Conservation (phyloP, 768 basidiomycete species). For the Coprinopsis sp. region DNA sequence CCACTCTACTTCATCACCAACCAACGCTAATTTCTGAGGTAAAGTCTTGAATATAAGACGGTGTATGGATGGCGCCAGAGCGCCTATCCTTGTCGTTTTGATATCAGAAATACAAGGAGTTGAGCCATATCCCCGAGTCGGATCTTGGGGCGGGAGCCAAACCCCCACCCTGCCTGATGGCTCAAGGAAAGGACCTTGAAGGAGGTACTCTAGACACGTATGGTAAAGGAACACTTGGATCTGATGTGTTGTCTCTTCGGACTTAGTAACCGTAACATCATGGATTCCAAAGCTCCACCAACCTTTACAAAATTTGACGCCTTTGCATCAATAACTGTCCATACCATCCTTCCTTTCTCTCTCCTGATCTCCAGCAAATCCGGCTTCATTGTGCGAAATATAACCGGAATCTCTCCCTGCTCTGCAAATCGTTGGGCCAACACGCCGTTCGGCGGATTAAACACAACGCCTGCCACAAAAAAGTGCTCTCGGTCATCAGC, state of each 20-base stretch:
- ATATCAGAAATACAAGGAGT: slow-evolving; percentile 34
- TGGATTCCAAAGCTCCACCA: slow-evolving; percentile 1
- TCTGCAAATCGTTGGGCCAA: slow-evolving; percentile 30
- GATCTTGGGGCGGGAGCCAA: slow-evolving; percentile 42
- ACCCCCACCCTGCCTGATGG: slow-evolving; percentile 35
- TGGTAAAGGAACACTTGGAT: slow-evolving; percentile 51
- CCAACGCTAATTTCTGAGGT: slow-evolving; percentile 33
- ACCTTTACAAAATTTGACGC: slow-evolving; percentile 45
- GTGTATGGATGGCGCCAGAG: slow-evolving; percentile 38
- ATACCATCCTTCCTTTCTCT: slow-evolving; percentile 26
- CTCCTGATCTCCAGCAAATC: slow-evolving; percentile 44
- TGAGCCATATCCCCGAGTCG: slow-evolving; percentile 26
- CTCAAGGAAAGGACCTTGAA: slow-evolving; percentile 29
- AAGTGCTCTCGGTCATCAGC: slow-evolving; percentile 41
- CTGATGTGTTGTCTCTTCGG: slow-evolving; percentile 42
- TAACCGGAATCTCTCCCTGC: slow-evolving; percentile 28
- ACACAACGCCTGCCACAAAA: slow-evolving; percentile 40
- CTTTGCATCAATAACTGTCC: slow-evolving; percentile 51
- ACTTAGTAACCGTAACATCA: neutral
- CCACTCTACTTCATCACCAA: slow-evolving; percentile 36
- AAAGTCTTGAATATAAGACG: slow-evolving; percentile 40
- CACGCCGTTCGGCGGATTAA: slow-evolving; percentile 36
- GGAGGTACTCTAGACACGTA: slow-evolving; percentile 36
- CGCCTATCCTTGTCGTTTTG: slow-evolving; percentile 33
- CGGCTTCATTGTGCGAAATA: slow-evolving; percentile 44